Percentiles rank a stretch among this genome's conserved stretches.
Evolutionary conservation across 495 filamentous ascomycete genomes (phyloP).

Genomic region (Penicillium longicatenatum): DNA sequence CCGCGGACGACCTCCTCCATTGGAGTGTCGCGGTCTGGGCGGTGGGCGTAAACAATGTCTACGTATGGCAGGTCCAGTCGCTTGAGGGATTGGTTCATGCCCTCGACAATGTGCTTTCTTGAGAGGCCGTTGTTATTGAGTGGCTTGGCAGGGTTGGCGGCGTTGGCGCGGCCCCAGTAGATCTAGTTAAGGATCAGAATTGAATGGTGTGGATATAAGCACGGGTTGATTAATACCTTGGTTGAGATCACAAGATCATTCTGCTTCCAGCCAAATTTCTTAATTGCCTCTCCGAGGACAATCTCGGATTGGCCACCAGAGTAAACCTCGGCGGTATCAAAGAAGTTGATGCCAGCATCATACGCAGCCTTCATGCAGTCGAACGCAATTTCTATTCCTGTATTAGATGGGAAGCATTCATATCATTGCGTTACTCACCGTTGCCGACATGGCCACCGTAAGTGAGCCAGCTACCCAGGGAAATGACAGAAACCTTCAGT

Average conservation of each 20-base stretch:
- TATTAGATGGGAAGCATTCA: not conserved
- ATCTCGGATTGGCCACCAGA: slow-evolving; percentile 68
- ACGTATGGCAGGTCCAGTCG: slow-evolving; percentile 71
- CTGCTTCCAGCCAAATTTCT: slow-evolving; percentile 64
- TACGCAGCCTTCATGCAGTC: slow-evolving; percentile 76
- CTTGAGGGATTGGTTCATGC: slow-evolving; percentile 61
- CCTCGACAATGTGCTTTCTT: slow-evolving; percentile 83
- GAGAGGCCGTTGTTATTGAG: slow-evolving; percentile 78
- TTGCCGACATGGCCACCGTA: slow-evolving; percentile 76
- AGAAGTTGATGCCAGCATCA: slow-evolving; percentile 75
- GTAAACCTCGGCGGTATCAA: slow-evolving; percentile 54
- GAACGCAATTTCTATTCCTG: slow-evolving; percentile 57
- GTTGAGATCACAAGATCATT: slow-evolving; percentile 84
- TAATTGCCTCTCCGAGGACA: slow-evolving; percentile 72
- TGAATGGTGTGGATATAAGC: not conserved
- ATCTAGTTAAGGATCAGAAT: slow-evolving; percentile 44
- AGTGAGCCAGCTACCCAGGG: slow-evolving; percentile 75
- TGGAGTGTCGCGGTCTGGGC: slow-evolving; percentile 78
- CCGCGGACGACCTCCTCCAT: slow-evolving; percentile 86
- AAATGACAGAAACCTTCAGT: slow-evolving; percentile 73
- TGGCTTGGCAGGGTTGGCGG: slow-evolving; percentile 59
- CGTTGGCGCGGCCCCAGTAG: slow-evolving; percentile 65
- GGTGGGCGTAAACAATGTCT: slow-evolving; percentile 83
- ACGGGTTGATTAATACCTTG: slow-evolving; percentile 53
- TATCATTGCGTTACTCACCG: slow-evolving; percentile 41